These are phyloP conservation scores for Akanthomyces dipterigenus DNA, from an alignment of 2,329 filamentous ascomycete species.

Conservation along the genomic window DNA sequence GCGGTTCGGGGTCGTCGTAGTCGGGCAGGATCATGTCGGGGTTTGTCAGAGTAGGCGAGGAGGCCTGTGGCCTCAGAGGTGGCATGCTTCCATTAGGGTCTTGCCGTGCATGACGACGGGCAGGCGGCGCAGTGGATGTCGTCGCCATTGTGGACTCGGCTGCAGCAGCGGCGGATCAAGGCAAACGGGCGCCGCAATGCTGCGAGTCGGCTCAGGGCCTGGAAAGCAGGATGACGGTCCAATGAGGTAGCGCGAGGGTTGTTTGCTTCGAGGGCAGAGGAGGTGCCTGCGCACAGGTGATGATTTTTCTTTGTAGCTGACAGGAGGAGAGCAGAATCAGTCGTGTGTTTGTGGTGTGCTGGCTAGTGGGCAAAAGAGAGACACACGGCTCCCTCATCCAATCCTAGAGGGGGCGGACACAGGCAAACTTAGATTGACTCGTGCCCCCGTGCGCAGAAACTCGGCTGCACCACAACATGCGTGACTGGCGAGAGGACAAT, in stretches of 20 bases:
- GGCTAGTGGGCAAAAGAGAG: background rate
- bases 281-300: background rate
- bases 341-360: background rate
- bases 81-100: slow-evolving; percentile 24
- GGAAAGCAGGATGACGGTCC: background rate
- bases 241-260: background rate
- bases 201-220: background rate
- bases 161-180: background rate
- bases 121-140: slow-evolving; percentile 16
- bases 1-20: slow-evolving; percentile 52
- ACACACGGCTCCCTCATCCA: background rate
- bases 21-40: slow-evolving; percentile 91
- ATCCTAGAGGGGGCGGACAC: background rate
- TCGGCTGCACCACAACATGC: slow-evolving; percentile 8
- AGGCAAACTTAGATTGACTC: slow-evolving; percentile 7
- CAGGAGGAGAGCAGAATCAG: background rate
- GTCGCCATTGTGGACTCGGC: slow-evolving; percentile 6
- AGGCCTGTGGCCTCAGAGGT: slow-evolving; percentile 45
- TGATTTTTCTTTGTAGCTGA: background rate
- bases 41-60: slow-evolving; percentile 83
- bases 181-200: background rate
- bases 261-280: background rate
- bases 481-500: background rate
- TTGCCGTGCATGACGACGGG: slow-evolving; percentile 23
- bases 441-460: slow-evolving; percentile 5